Evolutionary conservation across 2,329 filamentous ascomycete genomes (phyloP).

Genomic region (Colletotrichum chlorophyti): DNA sequence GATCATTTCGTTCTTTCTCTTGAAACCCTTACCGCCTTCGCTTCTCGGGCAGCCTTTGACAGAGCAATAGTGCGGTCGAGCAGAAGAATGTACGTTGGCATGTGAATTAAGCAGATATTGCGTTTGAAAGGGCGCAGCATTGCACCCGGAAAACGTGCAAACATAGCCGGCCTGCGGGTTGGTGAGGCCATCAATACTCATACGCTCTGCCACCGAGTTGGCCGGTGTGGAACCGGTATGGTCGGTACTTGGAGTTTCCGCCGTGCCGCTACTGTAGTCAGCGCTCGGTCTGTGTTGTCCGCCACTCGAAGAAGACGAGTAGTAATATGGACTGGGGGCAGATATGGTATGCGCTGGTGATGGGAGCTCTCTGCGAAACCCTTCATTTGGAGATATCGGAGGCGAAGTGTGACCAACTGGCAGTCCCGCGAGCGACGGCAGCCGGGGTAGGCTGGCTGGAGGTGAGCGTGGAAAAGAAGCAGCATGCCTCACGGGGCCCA

Average conservation of each 20-base stretch:
- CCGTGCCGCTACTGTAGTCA: slow-evolving; percentile 52
- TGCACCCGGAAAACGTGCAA: slow-evolving; percentile 70
- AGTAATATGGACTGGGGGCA: slow-evolving; percentile 47
- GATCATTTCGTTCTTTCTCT: slow-evolving; percentile 78
- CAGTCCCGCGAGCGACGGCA: slow-evolving; percentile 35
- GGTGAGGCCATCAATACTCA: slow-evolving; percentile 65
- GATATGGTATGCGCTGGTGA: slow-evolving; percentile 52
- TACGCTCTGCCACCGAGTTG: slow-evolving; percentile 54
- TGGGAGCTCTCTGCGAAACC: slow-evolving; percentile 50
- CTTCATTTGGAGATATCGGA: slow-evolving; percentile 57
- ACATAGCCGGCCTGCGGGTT: slow-evolving; percentile 61
- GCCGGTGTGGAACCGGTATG: slow-evolving; percentile 50
- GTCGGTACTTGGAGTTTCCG: slow-evolving; percentile 55
- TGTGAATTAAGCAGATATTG: slow-evolving; percentile 82
- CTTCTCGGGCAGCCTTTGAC: slow-evolving; percentile 68
- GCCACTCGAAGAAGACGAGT: slow-evolving; percentile 38
- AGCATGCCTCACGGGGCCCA: slow-evolving; percentile 33
- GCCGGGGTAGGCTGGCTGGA: slow-evolving; percentile 39
- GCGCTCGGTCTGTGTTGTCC: slow-evolving; percentile 42
- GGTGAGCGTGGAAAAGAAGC: slow-evolving; percentile 43
- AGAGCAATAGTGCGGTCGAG: slow-evolving; percentile 70
- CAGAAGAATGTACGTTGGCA: slow-evolving; percentile 73
- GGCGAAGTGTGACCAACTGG: slow-evolving; percentile 42
- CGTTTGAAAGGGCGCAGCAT: slow-evolving; percentile 77
- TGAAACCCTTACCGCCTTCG: slow-evolving; percentile 72